These are phyloP conservation scores for Macroventuria anomochaeta DNA, from an alignment of 2,329 filamentous ascomycete genomes.

Conservation along the genomic window DNA sequence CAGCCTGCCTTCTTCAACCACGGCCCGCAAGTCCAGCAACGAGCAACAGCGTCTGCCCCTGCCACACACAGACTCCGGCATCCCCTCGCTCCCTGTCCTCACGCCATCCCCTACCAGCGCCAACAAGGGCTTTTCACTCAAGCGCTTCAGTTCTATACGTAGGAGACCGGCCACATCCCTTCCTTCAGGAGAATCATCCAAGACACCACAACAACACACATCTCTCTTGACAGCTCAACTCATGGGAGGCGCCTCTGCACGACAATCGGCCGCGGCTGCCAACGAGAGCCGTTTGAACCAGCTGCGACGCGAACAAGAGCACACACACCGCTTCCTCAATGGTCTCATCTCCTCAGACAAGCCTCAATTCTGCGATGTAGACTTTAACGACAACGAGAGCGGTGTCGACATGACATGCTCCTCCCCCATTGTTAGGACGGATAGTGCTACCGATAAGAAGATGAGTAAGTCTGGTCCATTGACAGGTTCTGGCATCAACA, in stretches of 20 bases:
- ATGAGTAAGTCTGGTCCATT: constrained; percentile 48
- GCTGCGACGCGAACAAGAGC: constrained; percentile 40
- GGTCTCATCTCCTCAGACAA: constrained; percentile 31
- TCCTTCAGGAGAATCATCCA: constrained; percentile 30
- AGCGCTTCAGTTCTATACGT: constrained; percentile 42
- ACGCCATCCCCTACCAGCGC: constrained; percentile 13
- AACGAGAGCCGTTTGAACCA: constrained; percentile 42
- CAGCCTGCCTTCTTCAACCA: constrained; percentile 21
- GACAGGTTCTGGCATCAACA: no score
- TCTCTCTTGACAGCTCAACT: constrained; percentile 21
- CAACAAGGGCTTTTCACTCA: constrained; percentile 37
- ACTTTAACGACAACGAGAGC: constrained; percentile 48
- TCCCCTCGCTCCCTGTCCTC: constrained; percentile 27
- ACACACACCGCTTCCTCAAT: constrained; percentile 43
- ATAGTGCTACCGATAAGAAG: constrained; percentile 43
- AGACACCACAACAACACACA: constrained; percentile 9
- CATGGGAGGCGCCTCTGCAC: constrained; percentile 39
- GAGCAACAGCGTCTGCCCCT: constrained; percentile 36
- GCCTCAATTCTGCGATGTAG: constrained; percentile 22
- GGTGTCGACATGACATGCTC: constrained; percentile 49
- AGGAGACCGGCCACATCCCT: constrained; percentile 40
- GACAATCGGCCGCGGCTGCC: constrained; percentile 46
- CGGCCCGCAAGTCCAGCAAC: constrained; percentile 27
- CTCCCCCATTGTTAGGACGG: constrained; percentile 40
- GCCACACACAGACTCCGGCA: constrained; percentile 45